Evolutionary conservation across 805 yeast species (phyloP).

Genomic region (Komagataella pastoris): DNA sequence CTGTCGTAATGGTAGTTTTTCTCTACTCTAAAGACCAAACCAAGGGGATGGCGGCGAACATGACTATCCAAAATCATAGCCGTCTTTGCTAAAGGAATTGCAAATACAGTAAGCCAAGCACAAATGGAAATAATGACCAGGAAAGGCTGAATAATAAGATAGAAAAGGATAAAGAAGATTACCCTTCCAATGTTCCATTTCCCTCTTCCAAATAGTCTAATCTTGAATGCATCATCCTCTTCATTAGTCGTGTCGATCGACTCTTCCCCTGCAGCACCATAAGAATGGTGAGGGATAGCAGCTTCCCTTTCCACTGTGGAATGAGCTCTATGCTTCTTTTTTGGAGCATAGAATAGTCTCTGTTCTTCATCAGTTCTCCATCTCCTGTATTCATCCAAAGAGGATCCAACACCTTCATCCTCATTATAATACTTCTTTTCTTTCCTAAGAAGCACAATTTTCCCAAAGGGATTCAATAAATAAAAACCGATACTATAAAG

Average conservation of each 20-base stretch:
- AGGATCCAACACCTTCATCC: conserved; percentile 81
- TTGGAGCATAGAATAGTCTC: conserved; percentile 66
- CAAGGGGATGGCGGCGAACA: conserved; percentile 81
- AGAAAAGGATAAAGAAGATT: conserved; percentile 58
- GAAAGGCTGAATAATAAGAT: conserved; percentile 58
- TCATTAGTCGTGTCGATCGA: not conserved
- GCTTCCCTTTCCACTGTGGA: not conserved
- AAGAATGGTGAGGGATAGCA: not conserved
- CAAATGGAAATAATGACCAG: conserved; percentile 36
- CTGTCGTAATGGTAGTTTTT: conserved; percentile 28
- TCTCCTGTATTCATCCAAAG: conserved; percentile 69
- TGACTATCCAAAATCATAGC: conserved; percentile 57
- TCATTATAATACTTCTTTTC: conserved; percentile 76
- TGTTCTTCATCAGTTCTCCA: conserved; percentile 83
- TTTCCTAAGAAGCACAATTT: conserved; percentile 61
- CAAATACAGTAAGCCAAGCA: conserved; percentile 76
- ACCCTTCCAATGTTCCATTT: conserved; percentile 80
- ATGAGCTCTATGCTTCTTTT: not conserved
- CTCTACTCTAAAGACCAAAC: conserved; percentile 61
- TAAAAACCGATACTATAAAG: conserved; percentile 56
- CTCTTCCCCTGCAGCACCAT: not conserved
- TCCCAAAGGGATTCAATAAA: conserved; percentile 79
- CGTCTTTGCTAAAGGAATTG: conserved; percentile 89
- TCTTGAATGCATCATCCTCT: conserved; percentile 18
- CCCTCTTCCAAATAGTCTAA: conserved; percentile 79